Evolutionary conservation across 2,329 filamentous ascomycete genomes (phyloP), one percentile per base, ranked within the genome.

Genomic region (Colletotrichum sp.): DNA sequence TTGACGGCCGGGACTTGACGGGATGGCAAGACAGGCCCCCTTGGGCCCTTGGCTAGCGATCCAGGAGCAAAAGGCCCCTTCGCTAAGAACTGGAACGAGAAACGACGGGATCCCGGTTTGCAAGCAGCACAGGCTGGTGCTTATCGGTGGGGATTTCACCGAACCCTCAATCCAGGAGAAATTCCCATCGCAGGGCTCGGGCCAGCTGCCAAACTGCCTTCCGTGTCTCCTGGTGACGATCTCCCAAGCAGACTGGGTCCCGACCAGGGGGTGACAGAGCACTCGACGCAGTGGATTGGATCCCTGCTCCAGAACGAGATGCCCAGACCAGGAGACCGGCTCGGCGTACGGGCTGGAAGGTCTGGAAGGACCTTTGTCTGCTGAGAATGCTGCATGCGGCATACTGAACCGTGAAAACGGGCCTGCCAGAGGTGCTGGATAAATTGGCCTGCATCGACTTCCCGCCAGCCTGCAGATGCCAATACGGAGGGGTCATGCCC

Each of bases 221-320:
- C 69, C 64, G 57, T 43, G 43, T 75, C 70, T 75, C 70, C 73
- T 75, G 57, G 70, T 34, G 73, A 68, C 73, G 73, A 75, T 75
- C 73, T 67, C 43, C 55, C 64, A 73, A 67, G 69, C 52, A 75
- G 59, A 72, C 71, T 60, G 57, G 65, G 57, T 52, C 71, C 30
- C 21, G 26, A 32, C 43, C 39, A 60, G 73, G 70, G 52, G 64
- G 39, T 7, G 59, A 39, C 60, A 72, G 43, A 18, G 65, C 57
- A 55, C 30, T 67, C 63, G 57, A 57, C 70, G 57, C 69, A 36
- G 69, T 59, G 63, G 69, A 48, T 36, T 67, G 55, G 69, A 36
- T 67, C 73, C 55, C 24, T 72, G 28, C 43, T 52, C 43, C n/a
- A 39, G 48, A 66, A 73, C n/a, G 57, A 59, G 59, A 68, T 72